phyloP scores from a whole-genome alignment of 179 eudicot genomes.

The Drosera spatulata region DNA sequence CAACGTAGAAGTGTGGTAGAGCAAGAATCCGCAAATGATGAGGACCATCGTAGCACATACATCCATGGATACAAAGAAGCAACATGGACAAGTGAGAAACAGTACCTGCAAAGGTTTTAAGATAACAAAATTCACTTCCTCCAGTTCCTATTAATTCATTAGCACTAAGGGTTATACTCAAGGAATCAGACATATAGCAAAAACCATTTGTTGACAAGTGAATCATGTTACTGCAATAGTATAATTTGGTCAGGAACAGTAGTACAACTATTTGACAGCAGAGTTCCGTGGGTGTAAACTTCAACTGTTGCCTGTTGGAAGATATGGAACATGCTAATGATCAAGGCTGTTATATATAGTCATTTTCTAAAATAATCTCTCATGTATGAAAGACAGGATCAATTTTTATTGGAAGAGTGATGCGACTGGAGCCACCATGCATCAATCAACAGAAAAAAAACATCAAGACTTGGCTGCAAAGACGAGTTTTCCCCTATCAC shows the following conservation, averaged over 20 bases:
- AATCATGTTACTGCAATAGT: background rate
- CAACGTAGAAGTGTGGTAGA: slow-evolving; percentile 62
- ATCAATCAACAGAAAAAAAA: too few relatives aligned
- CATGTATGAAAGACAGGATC: too few relatives aligned
- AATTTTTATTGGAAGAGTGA: too few relatives aligned
- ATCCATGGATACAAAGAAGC: slow-evolving; percentile 94
- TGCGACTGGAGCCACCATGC: too few relatives aligned
- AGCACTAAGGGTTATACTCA: slow-evolving; percentile 2
- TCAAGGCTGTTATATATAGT: too few relatives aligned
- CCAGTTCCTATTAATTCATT: slow-evolving; percentile 27
- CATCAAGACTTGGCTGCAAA: too few relatives aligned
- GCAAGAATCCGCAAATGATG: slow-evolving; percentile 48
- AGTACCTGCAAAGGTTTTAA: slow-evolving; percentile 83
- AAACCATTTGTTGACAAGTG: background rate
- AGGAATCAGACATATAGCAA: background rate
- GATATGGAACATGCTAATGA: too few relatives aligned
- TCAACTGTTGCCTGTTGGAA: too few relatives aligned
- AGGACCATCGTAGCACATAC: slow-evolving; percentile 26
- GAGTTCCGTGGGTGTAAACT: too few relatives aligned
- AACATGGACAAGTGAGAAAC: slow-evolving; percentile 91
- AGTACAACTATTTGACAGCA: too few relatives aligned
- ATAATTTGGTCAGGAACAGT: background rate
- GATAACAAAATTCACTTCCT: slow-evolving; percentile 5
- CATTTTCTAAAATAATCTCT: too few relatives aligned
- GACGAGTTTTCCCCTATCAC: too few relatives aligned